Evolutionary conservation across 768 basidiomycete species (phyloP), one percentile per base, ranked within the genome.

Genomic region (Mycena epipterygia): DNA sequence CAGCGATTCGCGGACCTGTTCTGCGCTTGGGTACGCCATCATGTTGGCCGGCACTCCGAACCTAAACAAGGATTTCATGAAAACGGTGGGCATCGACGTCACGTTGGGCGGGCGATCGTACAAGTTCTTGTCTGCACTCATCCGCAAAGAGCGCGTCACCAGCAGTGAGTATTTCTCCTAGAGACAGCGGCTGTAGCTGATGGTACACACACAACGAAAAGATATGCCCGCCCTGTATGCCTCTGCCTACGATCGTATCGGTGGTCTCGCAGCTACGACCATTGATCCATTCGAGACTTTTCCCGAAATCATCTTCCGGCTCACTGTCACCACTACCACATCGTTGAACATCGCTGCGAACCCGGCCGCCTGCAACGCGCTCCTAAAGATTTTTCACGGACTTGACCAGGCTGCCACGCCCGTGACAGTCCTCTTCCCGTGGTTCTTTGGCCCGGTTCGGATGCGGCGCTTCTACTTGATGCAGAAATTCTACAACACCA

Each of bases 391-490:
- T 23, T 64, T 64, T 35, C 49, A 42, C 37, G 51, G 35, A 7
- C 48, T 64, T 12, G 62, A 64, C 8, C 11, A 53, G 49, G 27
- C 49, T n/a, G 62, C 30, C 14, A 64, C 62, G 35, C 62, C 62
- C n/a, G 35, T 53, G 17, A 64, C 51, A 30, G 48, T 64, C 16
- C 62, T 64, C 3, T 64, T 64, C 37, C 62, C 62, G 35, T 64
- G 62, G 62, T 64, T 64, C 37, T 30, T 53, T 7, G 62, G 62
- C 51, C 35, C 30, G 25, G 62, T 52, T n/a, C 49, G 62, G 25
- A 64, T 64, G 13, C 62, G 48, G 51, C 62, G 62, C 21, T 64
- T 52, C 62, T 64, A 52, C 62, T 17, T 64, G 35, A 64, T 64
- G 62, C 39, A 53, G 37, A 49, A 53, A 13, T 64, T 64, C 37